Base-by-base conservation (phyloP, 2,329 filamentous ascomycete species). In the Sarocladium brachiariae region DNA sequence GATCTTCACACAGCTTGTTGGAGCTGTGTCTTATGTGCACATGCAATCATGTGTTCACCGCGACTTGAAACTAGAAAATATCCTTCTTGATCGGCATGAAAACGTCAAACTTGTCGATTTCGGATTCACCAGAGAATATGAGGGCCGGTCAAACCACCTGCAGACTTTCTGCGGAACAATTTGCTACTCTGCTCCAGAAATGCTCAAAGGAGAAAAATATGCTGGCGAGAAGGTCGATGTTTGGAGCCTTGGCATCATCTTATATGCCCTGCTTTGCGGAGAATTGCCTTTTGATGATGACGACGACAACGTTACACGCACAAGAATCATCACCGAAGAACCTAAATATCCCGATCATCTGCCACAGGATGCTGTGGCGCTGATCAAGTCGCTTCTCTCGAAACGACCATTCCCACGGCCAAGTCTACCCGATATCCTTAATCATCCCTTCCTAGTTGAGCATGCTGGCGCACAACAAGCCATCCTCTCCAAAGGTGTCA, bases 71-170 rank as follows among this genome's bases (percentile, higher is more conserved):
- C 78, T 99, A 61, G 93, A 99, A 65, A 71, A 71, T 25, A 96
- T 99, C 52, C 74, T 99, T 41, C 78, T 99, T 58, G 93, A 99
- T 72, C 97, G 95, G 67, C 79, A 96, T 63, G 92, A 95, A 64
- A 96, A 97, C 62, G 93, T 99, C 58, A 99, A 99, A 70, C 73
- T 99, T 54, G 92, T 95, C 58, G 93, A 99, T 66, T 99, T 99
- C 71, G 93, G 93, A 16, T 99, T 99, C 64, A 99, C 93, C 10
- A 80, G 93, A 57, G 93, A 99, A 70, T 99, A 99, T 66, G 90
- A 96, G 68, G 92, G 92, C 53, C 90, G 95, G 60, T 81, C 89
- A 25, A 97, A 91, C 65, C 92, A 97, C 62, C 72, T 99, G 51
- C 92, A 97, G 68, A 99, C 93, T 1, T 99, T 96, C 69, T 99